Conservation (phyloP, 257 asterid species). For the Rhazya stricta region DNA sequence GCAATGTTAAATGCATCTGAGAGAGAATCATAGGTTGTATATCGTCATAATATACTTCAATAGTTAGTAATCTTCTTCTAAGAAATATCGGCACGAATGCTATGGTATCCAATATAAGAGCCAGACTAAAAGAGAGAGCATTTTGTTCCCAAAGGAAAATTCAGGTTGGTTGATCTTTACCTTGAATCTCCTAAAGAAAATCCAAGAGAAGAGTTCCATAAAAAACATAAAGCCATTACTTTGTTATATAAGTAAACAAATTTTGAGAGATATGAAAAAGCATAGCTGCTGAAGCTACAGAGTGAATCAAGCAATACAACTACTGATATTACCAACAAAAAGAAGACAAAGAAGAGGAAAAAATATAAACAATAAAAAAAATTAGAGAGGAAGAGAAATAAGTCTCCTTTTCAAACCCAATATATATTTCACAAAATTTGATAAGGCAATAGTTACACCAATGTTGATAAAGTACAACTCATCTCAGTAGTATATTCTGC, state of each 20-base stretch:
- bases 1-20: neutral
- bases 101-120: no score
- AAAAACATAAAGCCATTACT: neutral
- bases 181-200: neutral
- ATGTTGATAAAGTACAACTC: neutral
- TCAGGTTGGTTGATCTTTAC: neutral
- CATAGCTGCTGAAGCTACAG: neutral
- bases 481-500: neutral
- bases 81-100: no score
- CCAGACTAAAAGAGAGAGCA: no score
- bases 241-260: neutral
- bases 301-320: neutral
- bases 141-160: neutral
- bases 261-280: neutral
- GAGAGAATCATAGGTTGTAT: no score
- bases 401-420: neutral
- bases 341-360: no score
- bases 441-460: neutral
- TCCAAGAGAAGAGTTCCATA: neutral
- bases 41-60: no score
- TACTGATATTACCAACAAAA: neutral
- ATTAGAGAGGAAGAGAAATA: no score
- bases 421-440: constrained; percentile 5
- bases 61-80: no score
- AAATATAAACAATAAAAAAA: no score